These are phyloP conservation scores for Nicotiana tabacum DNA, from an alignment of 257 asterid genomes.

Conservation along the genomic window DNA sequence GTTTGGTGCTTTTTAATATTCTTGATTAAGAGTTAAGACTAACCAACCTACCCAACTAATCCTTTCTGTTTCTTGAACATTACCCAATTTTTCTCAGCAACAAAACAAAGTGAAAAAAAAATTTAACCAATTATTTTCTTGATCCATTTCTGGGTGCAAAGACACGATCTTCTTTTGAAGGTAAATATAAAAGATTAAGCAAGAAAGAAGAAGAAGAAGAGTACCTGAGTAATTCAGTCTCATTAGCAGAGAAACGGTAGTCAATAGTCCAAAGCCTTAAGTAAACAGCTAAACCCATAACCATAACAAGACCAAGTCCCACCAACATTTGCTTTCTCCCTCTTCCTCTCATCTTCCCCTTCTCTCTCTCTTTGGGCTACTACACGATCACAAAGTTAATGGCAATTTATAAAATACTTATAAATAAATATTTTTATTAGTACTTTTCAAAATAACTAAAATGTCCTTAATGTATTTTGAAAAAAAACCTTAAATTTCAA, in stretches of 20 bases:
- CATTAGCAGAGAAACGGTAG: conserved; percentile 50
- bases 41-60: background rate
- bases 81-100: background rate
- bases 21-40: background rate
- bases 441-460: no score
- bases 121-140: background rate
- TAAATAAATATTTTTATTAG: no score
- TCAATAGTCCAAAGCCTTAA: conserved; percentile 77
- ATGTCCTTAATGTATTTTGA: no score
- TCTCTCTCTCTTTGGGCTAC: background rate
- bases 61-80: background rate
- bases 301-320: conserved; percentile 48
- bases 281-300: conserved; percentile 62
- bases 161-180: background rate
- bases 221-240: conserved; percentile 61
- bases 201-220: background rate
- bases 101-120: background rate
- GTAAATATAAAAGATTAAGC: background rate
- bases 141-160: no score
- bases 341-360: conserved; percentile 41
- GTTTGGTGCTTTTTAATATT: background rate
- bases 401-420: background rate
- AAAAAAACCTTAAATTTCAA: no score
- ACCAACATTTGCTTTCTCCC: conserved; percentile 40
- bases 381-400: background rate